phyloP scores from a whole-genome alignment of 2,329 filamentous ascomycete genomes.

The Phialophora macrospora region DNA sequence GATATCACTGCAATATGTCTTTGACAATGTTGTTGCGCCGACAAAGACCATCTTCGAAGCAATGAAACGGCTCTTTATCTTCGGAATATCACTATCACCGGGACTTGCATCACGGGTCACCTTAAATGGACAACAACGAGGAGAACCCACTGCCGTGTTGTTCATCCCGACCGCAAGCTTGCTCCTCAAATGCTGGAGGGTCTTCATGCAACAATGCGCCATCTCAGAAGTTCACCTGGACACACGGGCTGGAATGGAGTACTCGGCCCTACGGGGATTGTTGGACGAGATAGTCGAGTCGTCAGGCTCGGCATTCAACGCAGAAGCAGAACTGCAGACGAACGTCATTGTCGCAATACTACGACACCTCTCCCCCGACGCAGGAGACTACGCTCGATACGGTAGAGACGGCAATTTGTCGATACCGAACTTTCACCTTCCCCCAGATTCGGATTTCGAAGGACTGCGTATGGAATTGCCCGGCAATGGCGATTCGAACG shows the following conservation, averaged over 20 bases:
- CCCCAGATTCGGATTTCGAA: background rate
- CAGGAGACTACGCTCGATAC: background rate
- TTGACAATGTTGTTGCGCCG: constrained; percentile 35
- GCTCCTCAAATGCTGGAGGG: constrained; percentile 35
- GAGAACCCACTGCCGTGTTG: background rate
- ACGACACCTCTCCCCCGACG: constrained; percentile 11
- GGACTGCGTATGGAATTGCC: background rate
- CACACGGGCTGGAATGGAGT: constrained; percentile 1
- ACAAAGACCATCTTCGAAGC: constrained; percentile 20
- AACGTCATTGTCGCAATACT: constrained; percentile 27
- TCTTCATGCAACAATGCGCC: constrained; percentile 30
- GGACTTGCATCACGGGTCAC: no score
- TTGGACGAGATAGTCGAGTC: constrained; percentile 10
- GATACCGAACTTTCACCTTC: background rate
- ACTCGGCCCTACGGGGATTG: background rate
- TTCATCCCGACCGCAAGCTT: constrained; percentile 27
- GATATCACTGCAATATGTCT: constrained; percentile 19
- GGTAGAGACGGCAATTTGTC: background rate
- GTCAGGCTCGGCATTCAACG: background rate
- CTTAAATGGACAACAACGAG: background rate
- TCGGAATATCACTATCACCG: constrained; percentile 4
- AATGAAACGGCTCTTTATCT: constrained; percentile 27
- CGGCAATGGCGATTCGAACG: background rate
- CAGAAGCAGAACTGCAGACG: constrained; percentile 3
- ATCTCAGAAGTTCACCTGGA: constrained; percentile 25